Evolutionary conservation across 1,139 yeast genomes (phyloP).

Genomic region (Protomyces arabidopsidicola): DNA sequence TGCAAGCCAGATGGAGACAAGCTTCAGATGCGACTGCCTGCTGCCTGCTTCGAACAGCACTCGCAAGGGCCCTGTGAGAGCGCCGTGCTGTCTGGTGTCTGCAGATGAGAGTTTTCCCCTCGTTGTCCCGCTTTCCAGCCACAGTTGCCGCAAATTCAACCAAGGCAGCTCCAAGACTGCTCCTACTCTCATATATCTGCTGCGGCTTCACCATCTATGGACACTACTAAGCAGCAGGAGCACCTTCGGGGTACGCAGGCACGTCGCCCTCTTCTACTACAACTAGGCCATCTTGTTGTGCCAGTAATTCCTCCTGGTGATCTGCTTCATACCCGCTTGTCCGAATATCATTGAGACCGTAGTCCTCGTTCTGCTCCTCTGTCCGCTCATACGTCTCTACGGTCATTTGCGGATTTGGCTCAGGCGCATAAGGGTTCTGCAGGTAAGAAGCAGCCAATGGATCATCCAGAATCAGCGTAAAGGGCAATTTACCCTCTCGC

Average conservation of each 20-base stretch:
- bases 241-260: conserved; percentile 4
- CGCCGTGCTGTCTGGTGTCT: no score
- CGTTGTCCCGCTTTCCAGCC: no score
- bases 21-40: no score
- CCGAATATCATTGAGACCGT: conserved; percentile 81
- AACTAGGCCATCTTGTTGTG: background rate
- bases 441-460: conserved; percentile 93
- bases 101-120: no score
- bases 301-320: conserved; percentile 22
- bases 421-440: conserved; percentile 98
- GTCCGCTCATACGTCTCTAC: conserved; percentile 65
- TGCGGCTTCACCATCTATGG: no score
- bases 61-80: no score
- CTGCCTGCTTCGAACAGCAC: no score
- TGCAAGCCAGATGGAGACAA: no score
- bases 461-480: conserved; percentile 85
- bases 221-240: conserved; percentile 13
- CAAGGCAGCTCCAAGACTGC: no score
- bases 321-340: conserved; percentile 36
- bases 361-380: conserved; percentile 69
- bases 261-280: background rate
- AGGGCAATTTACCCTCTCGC: conserved; percentile 73
- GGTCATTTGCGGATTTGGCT: conserved; percentile 90
- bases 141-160: no score
- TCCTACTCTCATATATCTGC: no score